Base-by-base conservation (phyloP, 2,329 filamentous ascomycete genomes). In the Coniochaeta sp. region DNA sequence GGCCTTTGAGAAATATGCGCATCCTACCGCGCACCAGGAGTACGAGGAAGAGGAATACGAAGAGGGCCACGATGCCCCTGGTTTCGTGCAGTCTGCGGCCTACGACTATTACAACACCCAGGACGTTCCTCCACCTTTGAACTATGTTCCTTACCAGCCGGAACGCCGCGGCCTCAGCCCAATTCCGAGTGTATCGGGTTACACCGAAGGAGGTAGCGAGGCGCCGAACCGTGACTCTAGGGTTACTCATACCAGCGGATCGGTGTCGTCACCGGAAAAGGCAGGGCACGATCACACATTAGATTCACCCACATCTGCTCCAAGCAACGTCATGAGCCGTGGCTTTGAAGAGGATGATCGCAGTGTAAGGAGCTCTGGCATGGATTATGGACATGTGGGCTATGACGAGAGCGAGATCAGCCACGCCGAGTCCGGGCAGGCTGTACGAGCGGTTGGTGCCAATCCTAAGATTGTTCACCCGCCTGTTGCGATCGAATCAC, bases 181-280 rank as follows among this genome's bases (percentile, higher is more conserved):
- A 0, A 93, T 96, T 62, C 93, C 95, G 66, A 97, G 93, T 67
- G 90, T 96, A 17, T 93, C 91, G 12, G 95, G 93, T 63, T 93
- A 92, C 68, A 88, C 85, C 4, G 87, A 92, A 67, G 85, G 86
- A 55, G 85, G 85, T 58, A 87, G 80, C 67, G 82, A 87, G 62
- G 75, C 77, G 36, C 74, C 75, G 32, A 83, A 82, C 66, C 83
- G 83, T 56, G 81, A 87, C 61, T 84, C 85, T 1, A 75, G 79
- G 60, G 75, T 82, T 34, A 81, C 81, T 52, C 79, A 78, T 16
- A 72, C 74, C 2, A 77, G 76, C 22, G 82, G 80, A n/a, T 84
- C 81, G 1, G 76, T 87, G 30, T 86, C 87, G 1, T 89, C 89
- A 1, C 79, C 84, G 1, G 83, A 81, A 32, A 86, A 83, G 66